Evolutionary conservation across 2,329 filamentous ascomycete genomes (phyloP).

Genomic region (Akanthomyces muscarius): DNA sequence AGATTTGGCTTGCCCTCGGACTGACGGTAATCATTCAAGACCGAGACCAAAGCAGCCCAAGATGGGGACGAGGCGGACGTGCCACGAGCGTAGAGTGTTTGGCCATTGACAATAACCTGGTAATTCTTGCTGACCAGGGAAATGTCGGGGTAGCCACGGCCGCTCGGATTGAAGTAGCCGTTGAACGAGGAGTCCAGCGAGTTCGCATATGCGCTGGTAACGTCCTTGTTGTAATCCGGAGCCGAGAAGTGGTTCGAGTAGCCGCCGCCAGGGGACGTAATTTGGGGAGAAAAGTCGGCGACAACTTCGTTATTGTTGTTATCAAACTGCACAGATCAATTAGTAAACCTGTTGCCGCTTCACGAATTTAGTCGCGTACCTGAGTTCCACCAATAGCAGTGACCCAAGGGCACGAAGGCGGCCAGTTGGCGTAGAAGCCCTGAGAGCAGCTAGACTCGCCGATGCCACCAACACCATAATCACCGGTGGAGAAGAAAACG

Average conservation of each 20-base stretch:
- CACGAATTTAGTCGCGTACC: neutral
- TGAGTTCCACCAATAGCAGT: constrained; percentile 49
- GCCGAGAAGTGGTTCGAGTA: constrained; percentile 15
- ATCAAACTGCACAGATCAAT: neutral
- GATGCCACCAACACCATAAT: constrained; percentile 24
- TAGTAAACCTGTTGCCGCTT: too few relatives aligned
- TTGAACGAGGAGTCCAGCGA: neutral
- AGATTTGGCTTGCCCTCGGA: neutral
- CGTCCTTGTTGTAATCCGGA: constrained; percentile 9
- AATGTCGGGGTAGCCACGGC: constrained; percentile 16
- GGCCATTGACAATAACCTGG: constrained; percentile 1
- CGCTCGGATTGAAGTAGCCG: neutral
- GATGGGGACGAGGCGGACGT: constrained; percentile 11
- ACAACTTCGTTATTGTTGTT: constrained; percentile 3
- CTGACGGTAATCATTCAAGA: constrained; percentile 6
- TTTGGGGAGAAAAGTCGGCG: constrained; percentile 3
- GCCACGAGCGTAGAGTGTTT: neutral
- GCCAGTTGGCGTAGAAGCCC: constrained; percentile 35
- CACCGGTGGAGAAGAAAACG: constrained; percentile 41
- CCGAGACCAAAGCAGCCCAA: constrained; percentile 5
- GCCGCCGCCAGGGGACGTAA: constrained; percentile 12
- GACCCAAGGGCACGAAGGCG: constrained; percentile 41
- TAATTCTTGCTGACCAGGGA: constrained; percentile 9
- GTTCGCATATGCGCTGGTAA: neutral
- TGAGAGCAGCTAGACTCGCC: constrained; percentile 20